Base-by-base conservation (phyloP, 371 early-diverging fungal species). In the Encephalitozoon intestinalis region DNA sequence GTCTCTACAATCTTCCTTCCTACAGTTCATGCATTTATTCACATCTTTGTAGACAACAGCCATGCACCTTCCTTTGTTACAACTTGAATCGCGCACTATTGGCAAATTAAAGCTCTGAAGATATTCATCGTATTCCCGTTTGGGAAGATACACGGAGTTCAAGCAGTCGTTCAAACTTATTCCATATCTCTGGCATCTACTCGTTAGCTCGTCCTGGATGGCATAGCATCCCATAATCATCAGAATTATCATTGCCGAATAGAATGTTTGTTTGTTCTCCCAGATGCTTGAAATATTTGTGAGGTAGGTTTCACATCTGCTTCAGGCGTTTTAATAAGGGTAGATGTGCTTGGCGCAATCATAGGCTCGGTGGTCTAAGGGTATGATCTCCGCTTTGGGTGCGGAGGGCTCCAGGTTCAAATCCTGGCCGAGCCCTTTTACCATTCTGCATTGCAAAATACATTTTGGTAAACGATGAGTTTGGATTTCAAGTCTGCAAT, bases 401-500 rank as follows among this genome's bases (percentile, higher is more conserved):
- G 87, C 86, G 80, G 76, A 85, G 82, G 87, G 86, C 84, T 82
- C 87, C 84, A 85, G 86, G 87, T 87, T 87, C 87, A 82, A 87
- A 70, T 80, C 87, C 86, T 84, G 86, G 87, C 76, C 73, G 73
- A 73, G 79, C 84, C 85, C 82, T 73, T 67, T 71, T 70, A 77
- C 70, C 80, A 21, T 53, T 26, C 30, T 12, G 12, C 49, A 18
- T 3, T 15, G 49, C 7, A 49, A 4, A 23, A 15, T 23, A 49
- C 23, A 3, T 30, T 28, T 11, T 12, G 4, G 15, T 4, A 7
- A 51, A 26, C 2, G 23, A 28, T 51, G 23, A 6, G 50, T 15
- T 21, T 51, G 51, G 7, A 2, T 21, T 51, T 7, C 23, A 4
- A 0, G 5, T 4, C 31, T 30, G 5, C 2, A 23, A 52, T 31